Conservation (phyloP, 495 filamentous ascomycete genomes). For the Penicillium mononematosum region DNA sequence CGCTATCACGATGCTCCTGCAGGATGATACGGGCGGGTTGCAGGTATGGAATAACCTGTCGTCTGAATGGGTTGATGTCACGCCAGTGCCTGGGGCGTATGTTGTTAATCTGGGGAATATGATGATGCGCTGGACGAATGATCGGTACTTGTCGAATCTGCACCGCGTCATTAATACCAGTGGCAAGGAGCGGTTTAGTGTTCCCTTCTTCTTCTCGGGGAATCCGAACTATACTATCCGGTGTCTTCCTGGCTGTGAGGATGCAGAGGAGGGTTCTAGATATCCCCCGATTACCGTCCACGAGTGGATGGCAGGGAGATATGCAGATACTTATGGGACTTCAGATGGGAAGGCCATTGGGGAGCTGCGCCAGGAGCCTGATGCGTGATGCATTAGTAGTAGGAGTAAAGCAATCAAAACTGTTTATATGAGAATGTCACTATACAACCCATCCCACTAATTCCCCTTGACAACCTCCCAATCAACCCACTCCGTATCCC, state of each 20-base stretch:
- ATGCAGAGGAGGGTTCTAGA: conserved; percentile 12
- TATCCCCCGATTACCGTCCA: conserved; percentile 28
- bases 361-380: conserved; percentile 5
- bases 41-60: conserved; percentile 42
- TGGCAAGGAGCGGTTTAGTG: conserved; percentile 26
- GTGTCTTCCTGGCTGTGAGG: conserved; percentile 25
- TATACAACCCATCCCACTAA: background rate
- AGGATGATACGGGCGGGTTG: conserved; percentile 40
- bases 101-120: conserved; percentile 53
- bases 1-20: conserved; percentile 45
- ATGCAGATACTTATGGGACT: conserved; percentile 28
- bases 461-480: conserved; percentile 23
- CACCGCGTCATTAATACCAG: conserved; percentile 35
- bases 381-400: background rate
- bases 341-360: conserved; percentile 4
- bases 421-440: background rate
- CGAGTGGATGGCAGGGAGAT: conserved; percentile 26
- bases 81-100: conserved; percentile 37
- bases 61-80: conserved; percentile 31
- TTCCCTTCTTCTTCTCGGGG: conserved; percentile 34
- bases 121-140: conserved; percentile 34
- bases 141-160: conserved; percentile 28
- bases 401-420: background rate
- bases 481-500: conserved; percentile 57
- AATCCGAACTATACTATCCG: conserved; percentile 24